Evolutionary conservation across 2,329 filamentous ascomycete genomes (phyloP), one percentile per base, ranked within the genome.

Genomic region (Beauveria varroae): DNA sequence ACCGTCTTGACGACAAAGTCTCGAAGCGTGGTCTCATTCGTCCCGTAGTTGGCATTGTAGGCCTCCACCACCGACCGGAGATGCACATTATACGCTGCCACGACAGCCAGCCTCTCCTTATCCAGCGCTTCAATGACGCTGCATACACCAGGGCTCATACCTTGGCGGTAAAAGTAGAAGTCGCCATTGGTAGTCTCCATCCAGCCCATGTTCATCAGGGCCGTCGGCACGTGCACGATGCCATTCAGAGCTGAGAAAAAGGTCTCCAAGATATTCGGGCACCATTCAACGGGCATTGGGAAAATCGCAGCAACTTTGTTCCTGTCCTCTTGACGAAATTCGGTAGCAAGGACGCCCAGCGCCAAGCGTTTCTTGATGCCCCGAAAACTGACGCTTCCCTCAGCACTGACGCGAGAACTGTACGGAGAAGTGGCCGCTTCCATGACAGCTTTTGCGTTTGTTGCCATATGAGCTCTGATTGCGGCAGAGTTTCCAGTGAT

Each of bases 91-190:
- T 62, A 57, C 5, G 60, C 60, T 22, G 53, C 53, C 4, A 53
- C 60, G 18, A 62, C 60, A n/a, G 60, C 60, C 16, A 62, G n/a
- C 10, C 60, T 47, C 37, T 62, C 60, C 20, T 41, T 30, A 30
- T 62, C 60, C 16, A 49, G 14, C 0, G 60, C 60, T n/a, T 64
- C 58, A 40, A 63, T 63, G 50, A 63, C 50, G 52, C 46, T 59
- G 46, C 63, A 63, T 12, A 64, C 62, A 9, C 62, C 60, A 3
- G 55, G 22, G 46, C 63, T 61, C 63, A 64, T 64, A 2, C 63
- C 63, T 43, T 64, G 62, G 9, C 62, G 58, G 59, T 64, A 64
- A 30, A 63, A 63, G 59, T 57, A 63, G 22, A 64, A 64, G 59
- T 63, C 62, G 9, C 63, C 62, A 46, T 60, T 51, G 22, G 63